Evolutionary conservation across 2,329 filamentous ascomycete species (phyloP), one percentile per base, ranked within the genome.

Genomic region (Venturia aucupariae): DNA sequence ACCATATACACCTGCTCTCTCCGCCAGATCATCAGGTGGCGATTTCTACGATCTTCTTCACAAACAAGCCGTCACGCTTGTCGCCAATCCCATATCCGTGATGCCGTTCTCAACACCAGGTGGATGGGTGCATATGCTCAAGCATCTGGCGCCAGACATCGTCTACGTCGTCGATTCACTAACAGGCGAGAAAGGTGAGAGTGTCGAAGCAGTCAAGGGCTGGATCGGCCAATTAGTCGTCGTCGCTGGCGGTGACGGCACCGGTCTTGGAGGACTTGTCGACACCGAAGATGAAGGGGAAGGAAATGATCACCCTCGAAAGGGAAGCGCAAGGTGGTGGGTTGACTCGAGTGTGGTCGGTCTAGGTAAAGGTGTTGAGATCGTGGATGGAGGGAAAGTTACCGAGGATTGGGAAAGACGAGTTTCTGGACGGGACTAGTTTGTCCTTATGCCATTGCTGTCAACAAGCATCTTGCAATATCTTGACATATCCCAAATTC

Each of bases 141-240:
- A 90, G 62, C 90, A 96, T 73, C 80, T 97, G 7, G 85, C 87
- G 44, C 93, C 93, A 0, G 90, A 96, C 66, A 80, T 93, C 32
- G 85, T 97, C 41, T 97, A 97, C 72, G 82, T 97, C 13, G 90
- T 95, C 71, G 90, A 94, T 71, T 90, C 89, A 2, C 83, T 97
- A 32, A 84, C 88, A 55, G 93, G 93, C 7, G 79, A 84, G 2
- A 83, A 89, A 46, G 93, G 93, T 35, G 84, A 85, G 66, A 81
- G 86, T 35, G 86, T 97, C 32, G 86, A 85, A 24, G 89, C 89
- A 64, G 75, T 87, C 63, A 79, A 80, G 38, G 79, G 79, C 27
- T 88, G 85, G 85, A 84, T 87, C 8, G 80, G 84, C 24, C 82
- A 86, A 68, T 82, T 84, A 1, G 77, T 85, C 17, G 79, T 87